These are phyloP conservation scores for Polyporus tsugae DNA, from an alignment of 1,284 basidiomycete genomes.

Conservation along the genomic window DNA sequence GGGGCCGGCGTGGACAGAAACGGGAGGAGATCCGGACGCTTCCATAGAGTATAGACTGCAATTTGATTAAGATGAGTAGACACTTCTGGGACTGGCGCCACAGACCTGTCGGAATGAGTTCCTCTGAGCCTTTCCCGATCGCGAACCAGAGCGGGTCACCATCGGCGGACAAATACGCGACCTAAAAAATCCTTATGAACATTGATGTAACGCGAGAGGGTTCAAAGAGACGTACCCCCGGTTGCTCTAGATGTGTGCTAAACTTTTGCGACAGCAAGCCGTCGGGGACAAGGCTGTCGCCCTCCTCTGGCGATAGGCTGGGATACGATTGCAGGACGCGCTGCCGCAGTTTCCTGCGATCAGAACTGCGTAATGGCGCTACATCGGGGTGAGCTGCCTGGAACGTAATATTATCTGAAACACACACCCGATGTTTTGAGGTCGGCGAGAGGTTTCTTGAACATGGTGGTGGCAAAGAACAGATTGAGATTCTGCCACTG, in stretches of 20 bases:
- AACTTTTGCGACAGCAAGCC: slow-evolving; percentile 74
- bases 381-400: not conserved
- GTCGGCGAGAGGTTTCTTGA: slow-evolving; percentile 75
- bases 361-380: slow-evolving; percentile 75
- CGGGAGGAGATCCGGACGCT: slow-evolving; percentile 68
- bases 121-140: slow-evolving; percentile 70
- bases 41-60: slow-evolving; percentile 79
- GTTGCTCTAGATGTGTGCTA: slow-evolving; percentile 65
- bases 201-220: not conserved
- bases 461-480: slow-evolving; percentile 53
- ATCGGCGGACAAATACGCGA: slow-evolving; percentile 69
- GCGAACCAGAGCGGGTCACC: slow-evolving; percentile 88
- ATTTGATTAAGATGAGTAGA: no score
- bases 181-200: slow-evolving; percentile 44
- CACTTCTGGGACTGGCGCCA: not conserved
- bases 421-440: slow-evolving; percentile 68
- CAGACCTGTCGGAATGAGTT: slow-evolving; percentile 71
- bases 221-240: slow-evolving; percentile 57
- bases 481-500: no score
- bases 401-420: not conserved
- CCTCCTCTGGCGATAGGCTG: slow-evolving; percentile 56
- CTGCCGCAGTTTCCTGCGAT: slow-evolving; percentile 73
- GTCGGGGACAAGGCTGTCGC: slow-evolving; percentile 72
- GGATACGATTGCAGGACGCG: slow-evolving; percentile 58
- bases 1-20: slow-evolving; percentile 68